These are phyloP conservation scores for Didymella sp. DNA, from an alignment of 2,329 filamentous ascomycete genomes.

Conservation along the genomic window DNA sequence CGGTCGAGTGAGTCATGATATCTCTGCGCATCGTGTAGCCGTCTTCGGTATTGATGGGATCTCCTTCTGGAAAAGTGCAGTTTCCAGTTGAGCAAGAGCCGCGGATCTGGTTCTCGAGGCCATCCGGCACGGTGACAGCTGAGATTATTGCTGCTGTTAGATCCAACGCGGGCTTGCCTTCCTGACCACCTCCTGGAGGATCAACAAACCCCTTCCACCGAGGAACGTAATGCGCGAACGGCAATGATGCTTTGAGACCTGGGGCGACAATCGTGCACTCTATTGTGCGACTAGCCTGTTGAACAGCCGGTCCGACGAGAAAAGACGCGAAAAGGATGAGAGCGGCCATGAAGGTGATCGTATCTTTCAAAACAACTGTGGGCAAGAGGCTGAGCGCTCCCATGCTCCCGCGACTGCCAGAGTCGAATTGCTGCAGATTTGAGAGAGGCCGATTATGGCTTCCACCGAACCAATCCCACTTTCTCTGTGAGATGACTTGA, in stretches of 20 bases:
- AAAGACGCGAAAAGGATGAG: not conserved
- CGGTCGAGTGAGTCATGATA: not conserved
- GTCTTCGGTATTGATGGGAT: not conserved
- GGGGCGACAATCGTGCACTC: not conserved
- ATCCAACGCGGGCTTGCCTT: not conserved
- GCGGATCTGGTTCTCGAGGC: not conserved
- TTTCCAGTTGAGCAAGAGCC: not conserved
- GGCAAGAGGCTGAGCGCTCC: not conserved
- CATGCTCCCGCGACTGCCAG: constrained; percentile 2
- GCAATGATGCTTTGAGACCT: not conserved
- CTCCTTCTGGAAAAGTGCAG: not conserved
- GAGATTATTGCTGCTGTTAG: not conserved
- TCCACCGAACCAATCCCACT: not conserved
- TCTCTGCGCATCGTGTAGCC: accelerated
- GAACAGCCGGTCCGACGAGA: constrained; percentile 2
- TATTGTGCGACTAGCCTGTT: constrained; percentile 10
- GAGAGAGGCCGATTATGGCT: not conserved
- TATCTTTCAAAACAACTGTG: not conserved
- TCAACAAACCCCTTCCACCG: not conserved
- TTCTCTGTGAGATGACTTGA: constrained; percentile 7
- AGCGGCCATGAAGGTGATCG: not conserved
- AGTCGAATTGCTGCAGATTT: not conserved
- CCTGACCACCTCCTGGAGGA: no score
- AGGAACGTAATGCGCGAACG: not conserved
- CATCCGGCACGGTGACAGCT: not conserved